Evolutionary conservation across 345 rosid genomes (phyloP).

Genomic region (Murraya koenigii): DNA sequence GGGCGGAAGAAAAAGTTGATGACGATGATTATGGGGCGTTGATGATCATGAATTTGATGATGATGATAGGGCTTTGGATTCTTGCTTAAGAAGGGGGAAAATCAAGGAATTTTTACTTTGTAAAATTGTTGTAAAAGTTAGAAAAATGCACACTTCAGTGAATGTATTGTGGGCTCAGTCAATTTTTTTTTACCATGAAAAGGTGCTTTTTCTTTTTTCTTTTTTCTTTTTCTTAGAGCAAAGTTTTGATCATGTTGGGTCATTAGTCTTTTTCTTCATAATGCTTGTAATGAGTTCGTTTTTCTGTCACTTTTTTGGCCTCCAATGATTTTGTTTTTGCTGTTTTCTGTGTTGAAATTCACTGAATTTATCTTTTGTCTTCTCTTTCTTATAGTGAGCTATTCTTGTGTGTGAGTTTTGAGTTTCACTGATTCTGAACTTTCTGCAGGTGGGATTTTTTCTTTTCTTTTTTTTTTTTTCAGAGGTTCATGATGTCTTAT

Average conservation of each 20-base stretch:
- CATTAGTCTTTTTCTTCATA: conserved; percentile 14
- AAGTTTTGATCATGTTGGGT: conserved; percentile 27
- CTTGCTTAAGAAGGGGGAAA: conserved; percentile 21
- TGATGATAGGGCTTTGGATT: conserved; percentile 36
- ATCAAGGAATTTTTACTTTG: not conserved
- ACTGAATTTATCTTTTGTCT: conserved; percentile 16
- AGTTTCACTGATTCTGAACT: conserved; percentile 1
- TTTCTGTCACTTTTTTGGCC: conserved; percentile 23
- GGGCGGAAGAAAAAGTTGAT: not conserved
- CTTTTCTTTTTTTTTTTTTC: no score
- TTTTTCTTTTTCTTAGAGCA: not conserved
- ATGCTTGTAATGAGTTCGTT: conserved; percentile 20
- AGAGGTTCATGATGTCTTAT: not conserved
- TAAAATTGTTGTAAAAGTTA: not conserved
- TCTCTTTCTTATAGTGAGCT: not conserved
- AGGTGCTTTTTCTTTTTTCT: conserved; percentile 50
- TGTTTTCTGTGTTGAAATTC: conserved; percentile 15
- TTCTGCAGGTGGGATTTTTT: conserved; percentile 3
- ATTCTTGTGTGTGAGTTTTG: not conserved
- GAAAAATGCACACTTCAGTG: conserved; percentile 39
- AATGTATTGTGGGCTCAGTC: conserved; percentile 62
- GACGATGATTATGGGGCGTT: no score
- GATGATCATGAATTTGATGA: no score
- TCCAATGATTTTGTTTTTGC: conserved; percentile 18
- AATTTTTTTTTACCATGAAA: conserved; percentile 35